Percentiles rank a stretch among this genome's conserved stretches.
phyloP scores from a whole-genome alignment of 106 monocot genomes.

The Dendrobium huoshanense region DNA sequence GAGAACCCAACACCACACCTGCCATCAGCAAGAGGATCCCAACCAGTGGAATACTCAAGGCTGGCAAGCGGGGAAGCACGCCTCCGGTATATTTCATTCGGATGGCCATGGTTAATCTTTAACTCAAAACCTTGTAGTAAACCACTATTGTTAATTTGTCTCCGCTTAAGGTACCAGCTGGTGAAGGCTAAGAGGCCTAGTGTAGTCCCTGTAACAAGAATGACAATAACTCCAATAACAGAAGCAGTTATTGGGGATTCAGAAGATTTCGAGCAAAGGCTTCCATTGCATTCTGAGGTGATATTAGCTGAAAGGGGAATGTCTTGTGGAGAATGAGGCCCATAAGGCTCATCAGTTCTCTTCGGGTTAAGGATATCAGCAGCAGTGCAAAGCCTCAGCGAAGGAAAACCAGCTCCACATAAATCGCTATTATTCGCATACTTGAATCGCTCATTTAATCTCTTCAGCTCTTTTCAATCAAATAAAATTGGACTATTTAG shows the following conservation, averaged over 20 bases:
- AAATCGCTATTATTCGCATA: slow-evolving; percentile 54
- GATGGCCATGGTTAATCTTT: slow-evolving; percentile 21
- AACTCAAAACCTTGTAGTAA: neutral
- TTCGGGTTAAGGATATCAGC: slow-evolving; percentile 32
- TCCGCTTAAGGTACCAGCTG: slow-evolving; percentile 37
- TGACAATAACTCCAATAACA: slow-evolving; percentile 25
- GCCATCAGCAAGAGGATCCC: slow-evolving; percentile 64
- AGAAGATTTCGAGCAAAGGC: slow-evolving; percentile 28
- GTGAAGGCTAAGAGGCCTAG: slow-evolving; percentile 37
- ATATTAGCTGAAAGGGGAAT: slow-evolving; percentile 63
- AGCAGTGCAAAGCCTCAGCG: slow-evolving; percentile 43
- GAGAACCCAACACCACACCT: slow-evolving; percentile 42
- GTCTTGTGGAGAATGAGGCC: slow-evolving; percentile 22
- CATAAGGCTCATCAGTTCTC: slow-evolving; percentile 51
- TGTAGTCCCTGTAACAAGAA: slow-evolving; percentile 19
- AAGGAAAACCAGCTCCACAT: slow-evolving; percentile 61
- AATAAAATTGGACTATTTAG: slow-evolving; percentile 2
- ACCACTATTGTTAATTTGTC: slow-evolving; percentile 22
- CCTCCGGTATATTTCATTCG: slow-evolving; percentile 38
- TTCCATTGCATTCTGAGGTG: slow-evolving; percentile 21
- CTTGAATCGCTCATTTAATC: slow-evolving; percentile 44
- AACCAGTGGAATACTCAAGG: slow-evolving; percentile 71
- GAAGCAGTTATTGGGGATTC: slow-evolving; percentile 29
- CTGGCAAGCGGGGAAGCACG: slow-evolving; percentile 55
- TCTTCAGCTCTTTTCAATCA: slow-evolving; percentile 42